Evolutionary conservation across 257 asterid genomes (phyloP).

Genomic region (Ajuga chamaepitys): DNA sequence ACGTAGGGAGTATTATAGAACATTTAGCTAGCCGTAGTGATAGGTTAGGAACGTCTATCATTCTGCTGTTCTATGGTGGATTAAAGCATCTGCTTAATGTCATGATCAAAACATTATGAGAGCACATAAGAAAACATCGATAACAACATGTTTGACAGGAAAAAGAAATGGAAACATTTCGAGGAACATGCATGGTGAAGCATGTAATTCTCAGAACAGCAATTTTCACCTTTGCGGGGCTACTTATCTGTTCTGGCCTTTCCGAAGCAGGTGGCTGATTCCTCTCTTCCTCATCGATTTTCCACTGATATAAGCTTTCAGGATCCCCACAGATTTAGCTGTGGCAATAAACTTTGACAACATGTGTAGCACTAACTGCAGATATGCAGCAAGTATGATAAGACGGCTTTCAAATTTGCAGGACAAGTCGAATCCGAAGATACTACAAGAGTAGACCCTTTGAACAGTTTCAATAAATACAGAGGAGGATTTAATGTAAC

Average conservation of each 20-base stretch:
- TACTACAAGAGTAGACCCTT: constrained; percentile 56
- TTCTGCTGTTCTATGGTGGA: not conserved
- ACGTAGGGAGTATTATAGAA: no score
- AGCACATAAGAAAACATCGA: not conserved
- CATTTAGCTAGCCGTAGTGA: not conserved
- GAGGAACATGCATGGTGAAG: constrained; percentile 12
- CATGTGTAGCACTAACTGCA: not conserved
- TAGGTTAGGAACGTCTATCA: not conserved
- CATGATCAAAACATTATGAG: not conserved
- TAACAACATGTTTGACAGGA: constrained; percentile 18
- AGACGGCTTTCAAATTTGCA: constrained; percentile 21
- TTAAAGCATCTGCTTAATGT: not conserved
- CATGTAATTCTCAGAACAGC: constrained; percentile 6
- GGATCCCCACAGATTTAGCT: not conserved
- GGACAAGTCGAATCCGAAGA: constrained; percentile 39
- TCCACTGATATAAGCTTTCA: not conserved
- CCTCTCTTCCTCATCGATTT: not conserved
- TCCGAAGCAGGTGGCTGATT: constrained; percentile 24
- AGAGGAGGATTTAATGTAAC: constrained; percentile 68
- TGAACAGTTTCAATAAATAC: constrained; percentile 50
- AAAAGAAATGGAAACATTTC: constrained; percentile 12
- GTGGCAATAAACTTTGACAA: not conserved
- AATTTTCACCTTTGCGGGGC: constrained; percentile 27
- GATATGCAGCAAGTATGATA: constrained; percentile 5
- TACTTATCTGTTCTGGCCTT: not conserved